Percentiles rank a stretch among this genome's conserved stretches.
phyloP scores from a whole-genome alignment of 352 stramenopile species.

The Pythium dissimile region DNA sequence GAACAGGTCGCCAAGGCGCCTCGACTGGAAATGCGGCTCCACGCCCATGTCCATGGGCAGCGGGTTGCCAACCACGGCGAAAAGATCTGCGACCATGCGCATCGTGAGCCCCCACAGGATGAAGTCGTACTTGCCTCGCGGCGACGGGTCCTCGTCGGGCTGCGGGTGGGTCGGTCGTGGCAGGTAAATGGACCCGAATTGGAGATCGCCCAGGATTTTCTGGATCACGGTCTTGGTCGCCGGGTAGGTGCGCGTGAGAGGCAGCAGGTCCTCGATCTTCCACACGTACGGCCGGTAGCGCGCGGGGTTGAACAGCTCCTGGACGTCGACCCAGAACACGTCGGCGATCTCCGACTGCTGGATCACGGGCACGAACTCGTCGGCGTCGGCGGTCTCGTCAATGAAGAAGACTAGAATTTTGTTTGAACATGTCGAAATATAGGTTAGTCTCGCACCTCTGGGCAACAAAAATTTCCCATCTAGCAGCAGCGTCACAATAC shows the following conservation, averaged over 20 bases:
- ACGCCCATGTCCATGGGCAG: conserved; percentile 46
- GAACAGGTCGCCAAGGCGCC: conserved; percentile 39
- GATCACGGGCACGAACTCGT: conserved; percentile 42
- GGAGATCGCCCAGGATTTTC: conserved; percentile 47
- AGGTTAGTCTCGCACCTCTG: no score
- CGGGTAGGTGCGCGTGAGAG: conserved; percentile 30
- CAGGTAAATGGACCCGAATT: conserved; percentile 75
- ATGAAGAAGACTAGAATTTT: conserved; percentile 65
- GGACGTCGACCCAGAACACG: conserved; percentile 80
- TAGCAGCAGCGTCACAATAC: conserved; percentile 14
- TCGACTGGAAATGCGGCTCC: conserved; percentile 58
- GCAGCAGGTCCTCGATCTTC: conserved; percentile 56
- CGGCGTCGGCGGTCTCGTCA: conserved; percentile 42
- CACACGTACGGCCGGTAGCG: conserved; percentile 60
- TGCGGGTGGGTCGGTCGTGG: conserved; percentile 39
- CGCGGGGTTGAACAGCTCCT: conserved; percentile 60
- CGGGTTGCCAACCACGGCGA: conserved; percentile 31
- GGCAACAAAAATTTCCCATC: background rate
- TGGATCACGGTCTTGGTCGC: conserved; percentile 28
- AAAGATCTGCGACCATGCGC: conserved; percentile 57
- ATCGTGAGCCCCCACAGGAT: conserved; percentile 84
- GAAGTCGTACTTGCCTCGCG: conserved; percentile 61
- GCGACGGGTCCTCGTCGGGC: conserved; percentile 39
- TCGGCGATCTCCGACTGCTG: conserved; percentile 72
- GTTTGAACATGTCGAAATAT: background rate